Conservation (phyloP, 1,284 basidiomycete species). For the Pterula multifida region DNA sequence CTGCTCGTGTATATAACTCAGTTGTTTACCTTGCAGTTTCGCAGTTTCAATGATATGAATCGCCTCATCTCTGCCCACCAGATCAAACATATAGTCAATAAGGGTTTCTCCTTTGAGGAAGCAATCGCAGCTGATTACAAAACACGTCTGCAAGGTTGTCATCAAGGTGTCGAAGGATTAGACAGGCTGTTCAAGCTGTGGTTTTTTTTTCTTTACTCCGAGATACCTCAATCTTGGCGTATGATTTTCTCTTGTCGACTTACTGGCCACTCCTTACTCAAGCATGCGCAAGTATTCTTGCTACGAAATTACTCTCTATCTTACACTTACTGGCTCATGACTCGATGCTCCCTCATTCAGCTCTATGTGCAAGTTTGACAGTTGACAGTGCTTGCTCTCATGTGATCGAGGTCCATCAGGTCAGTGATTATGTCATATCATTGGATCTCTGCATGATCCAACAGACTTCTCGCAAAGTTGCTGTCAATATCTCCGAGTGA, state of each 20-base stretch:
- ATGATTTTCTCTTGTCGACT: too few relatives aligned
- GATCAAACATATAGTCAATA: conserved; percentile 36
- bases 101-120: conserved; percentile 27
- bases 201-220: too few relatives aligned
- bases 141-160: conserved; percentile 21
- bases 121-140: conserved; percentile 19
- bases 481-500: not conserved
- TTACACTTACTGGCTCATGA: not conserved
- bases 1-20: not conserved
- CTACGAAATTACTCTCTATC: not conserved
- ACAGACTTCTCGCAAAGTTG: not conserved
- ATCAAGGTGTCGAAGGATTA: conserved; percentile 9
- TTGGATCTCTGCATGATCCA: not conserved
- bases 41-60: conserved; percentile 34
- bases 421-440: not conserved
- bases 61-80: conserved; percentile 25
- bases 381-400: too few relatives aligned
- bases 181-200: too few relatives aligned
- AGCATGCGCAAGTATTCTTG: not conserved
- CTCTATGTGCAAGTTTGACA: too few relatives aligned
- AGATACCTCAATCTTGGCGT: too few relatives aligned
- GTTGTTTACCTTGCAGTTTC: not conserved
- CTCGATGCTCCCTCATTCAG: not conserved
- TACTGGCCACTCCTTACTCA: too few relatives aligned
- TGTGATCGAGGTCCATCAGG: not conserved